Evolutionary conservation across 140 eudicot species (phyloP).

Genomic region (Flaveria floridana): DNA sequence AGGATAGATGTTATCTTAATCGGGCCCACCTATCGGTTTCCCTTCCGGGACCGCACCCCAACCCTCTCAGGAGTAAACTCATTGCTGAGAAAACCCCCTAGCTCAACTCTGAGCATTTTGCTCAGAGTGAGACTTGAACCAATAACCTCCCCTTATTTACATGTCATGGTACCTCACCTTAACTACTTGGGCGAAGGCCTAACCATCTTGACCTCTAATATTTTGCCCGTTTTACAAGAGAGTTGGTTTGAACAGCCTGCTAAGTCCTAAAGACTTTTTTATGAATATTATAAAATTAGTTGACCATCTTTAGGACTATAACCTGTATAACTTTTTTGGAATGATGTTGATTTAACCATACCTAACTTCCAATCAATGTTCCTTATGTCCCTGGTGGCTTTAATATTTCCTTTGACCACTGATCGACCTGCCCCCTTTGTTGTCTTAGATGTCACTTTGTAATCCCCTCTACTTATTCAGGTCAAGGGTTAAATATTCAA

Average conservation of each 20-base stretch:
- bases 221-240: constrained; percentile 9
- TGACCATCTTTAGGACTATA: too few species aligned
- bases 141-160: too few species aligned
- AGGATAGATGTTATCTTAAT: too few species aligned
- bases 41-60: too few species aligned
- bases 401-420: neutral
- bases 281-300: neutral
- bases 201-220: constrained; percentile 6
- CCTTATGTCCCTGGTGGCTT: neutral
- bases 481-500: neutral
- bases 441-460: neutral
- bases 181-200: too few species aligned
- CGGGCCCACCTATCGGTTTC: too few species aligned
- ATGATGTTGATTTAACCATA: neutral
- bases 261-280: constrained; percentile 5
- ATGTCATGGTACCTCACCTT: too few species aligned
- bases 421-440: constrained; percentile 10
- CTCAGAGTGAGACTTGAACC: too few species aligned
- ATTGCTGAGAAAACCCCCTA: too few species aligned
- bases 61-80: too few species aligned
- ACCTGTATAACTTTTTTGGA: neutral
- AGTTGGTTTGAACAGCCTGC: constrained; percentile 15
- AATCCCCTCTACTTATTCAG: neutral
- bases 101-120: too few species aligned
- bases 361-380: neutral